phyloP scores from a whole-genome alignment of 192 early-diverging fungal genomes.

The Rhizophagus prolifer region DNA sequence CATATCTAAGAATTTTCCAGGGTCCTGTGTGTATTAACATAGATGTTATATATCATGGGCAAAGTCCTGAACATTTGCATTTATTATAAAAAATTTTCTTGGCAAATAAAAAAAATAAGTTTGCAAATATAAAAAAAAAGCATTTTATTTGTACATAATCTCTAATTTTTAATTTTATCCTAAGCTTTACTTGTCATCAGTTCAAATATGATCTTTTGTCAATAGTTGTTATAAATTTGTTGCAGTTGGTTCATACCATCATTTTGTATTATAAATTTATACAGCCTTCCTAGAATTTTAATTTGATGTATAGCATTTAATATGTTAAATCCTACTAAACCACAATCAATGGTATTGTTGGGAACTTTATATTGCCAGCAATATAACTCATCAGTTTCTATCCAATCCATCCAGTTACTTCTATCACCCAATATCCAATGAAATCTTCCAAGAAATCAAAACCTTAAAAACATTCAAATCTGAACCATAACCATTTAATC shows the following conservation, averaged over 20 bases:
- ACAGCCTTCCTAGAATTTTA: background rate
- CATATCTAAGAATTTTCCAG: no score
- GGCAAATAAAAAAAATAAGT: no score
- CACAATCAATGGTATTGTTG: background rate
- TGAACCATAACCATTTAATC: background rate
- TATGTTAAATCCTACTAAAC: background rate
- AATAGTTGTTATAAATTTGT: background rate
- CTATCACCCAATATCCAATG: background rate
- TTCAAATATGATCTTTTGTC: no score
- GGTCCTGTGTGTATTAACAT: no score
- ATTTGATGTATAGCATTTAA: background rate
- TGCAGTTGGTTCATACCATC: background rate
- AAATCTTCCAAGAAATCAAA: background rate
- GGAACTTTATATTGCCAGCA: background rate
- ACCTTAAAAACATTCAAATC: background rate
- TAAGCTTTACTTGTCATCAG: no score
- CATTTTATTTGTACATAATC: no score
- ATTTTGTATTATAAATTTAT: background rate
- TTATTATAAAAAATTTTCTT: no score
- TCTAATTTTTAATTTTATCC: no score
- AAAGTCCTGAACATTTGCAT: no score
- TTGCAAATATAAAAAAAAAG: no score
- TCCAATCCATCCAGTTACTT: background rate
- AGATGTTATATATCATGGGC: no score
- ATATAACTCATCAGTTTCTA: constrained; percentile 1